A percentile compares a stretch with the other conserved stretches of the same genome.
These are phyloP conservation scores for Cyathus striatus DNA, from an alignment of 768 basidiomycete genomes.

Conservation along the genomic window DNA sequence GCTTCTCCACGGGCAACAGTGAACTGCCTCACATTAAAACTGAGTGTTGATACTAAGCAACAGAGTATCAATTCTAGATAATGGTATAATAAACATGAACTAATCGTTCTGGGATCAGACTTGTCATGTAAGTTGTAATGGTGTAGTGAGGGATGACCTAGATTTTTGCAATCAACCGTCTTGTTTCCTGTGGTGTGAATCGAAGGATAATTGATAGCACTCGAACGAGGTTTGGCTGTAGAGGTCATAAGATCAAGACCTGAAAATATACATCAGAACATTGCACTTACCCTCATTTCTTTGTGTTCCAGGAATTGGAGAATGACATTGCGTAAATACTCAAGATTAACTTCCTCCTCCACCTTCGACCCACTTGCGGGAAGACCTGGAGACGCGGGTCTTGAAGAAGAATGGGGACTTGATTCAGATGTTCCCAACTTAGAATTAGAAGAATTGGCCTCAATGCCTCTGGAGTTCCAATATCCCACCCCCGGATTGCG, in stretches of 20 bases:
- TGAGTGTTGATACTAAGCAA: too few relatives aligned
- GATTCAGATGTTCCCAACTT: conserved; percentile 32
- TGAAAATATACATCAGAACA: neutral
- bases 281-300: conserved; percentile 84
- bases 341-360: conserved; percentile 92
- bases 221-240: conserved; percentile 83
- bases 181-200: conserved; percentile 93
- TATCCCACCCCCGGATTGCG: conserved; percentile 94
- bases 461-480: conserved; percentile 57
- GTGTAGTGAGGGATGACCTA: conserved; percentile 24
- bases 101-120: too few relatives aligned
- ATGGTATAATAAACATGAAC: too few relatives aligned
- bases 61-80: too few relatives aligned
- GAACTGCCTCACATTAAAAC: too few relatives aligned
- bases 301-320: conserved; percentile 97
- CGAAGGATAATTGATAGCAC: conserved; percentile 89
- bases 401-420: conserved; percentile 25
- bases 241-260: conserved; percentile 1
- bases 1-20: too few relatives aligned
- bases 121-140: too few relatives aligned
- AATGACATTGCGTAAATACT: conserved; percentile 94
- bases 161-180: conserved; percentile 85
- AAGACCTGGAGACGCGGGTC: conserved; percentile 31
- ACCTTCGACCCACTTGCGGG: conserved; percentile 26
- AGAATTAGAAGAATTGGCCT: conserved; percentile 33